phyloP scores from a whole-genome alignment of 257 asterid species.

The Osmanthus fragrans region DNA sequence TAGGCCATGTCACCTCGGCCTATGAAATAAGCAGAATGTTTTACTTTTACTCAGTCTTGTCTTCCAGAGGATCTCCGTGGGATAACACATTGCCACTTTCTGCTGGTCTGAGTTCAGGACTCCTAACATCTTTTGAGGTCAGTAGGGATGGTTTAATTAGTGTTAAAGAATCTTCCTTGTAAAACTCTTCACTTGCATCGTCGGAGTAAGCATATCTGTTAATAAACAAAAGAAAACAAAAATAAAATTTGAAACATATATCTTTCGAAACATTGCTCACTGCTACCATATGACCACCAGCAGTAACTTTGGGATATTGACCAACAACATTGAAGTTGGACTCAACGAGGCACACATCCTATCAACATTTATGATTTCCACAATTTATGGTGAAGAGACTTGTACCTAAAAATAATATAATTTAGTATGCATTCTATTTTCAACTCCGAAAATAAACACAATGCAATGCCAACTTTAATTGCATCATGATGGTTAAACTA shows the following conservation, averaged over 20 bases:
- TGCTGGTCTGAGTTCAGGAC: conserved; percentile 42
- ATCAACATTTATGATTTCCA: not conserved
- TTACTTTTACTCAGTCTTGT: conserved; percentile 69
- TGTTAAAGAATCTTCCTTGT: conserved; percentile 66
- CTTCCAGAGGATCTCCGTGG: conserved; percentile 51
- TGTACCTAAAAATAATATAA: not conserved
- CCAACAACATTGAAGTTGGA: not conserved
- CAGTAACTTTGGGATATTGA: not conserved
- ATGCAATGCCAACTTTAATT: not conserved
- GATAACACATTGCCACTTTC: conserved; percentile 39
- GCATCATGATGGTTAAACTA: not conserved
- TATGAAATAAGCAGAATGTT: not conserved
- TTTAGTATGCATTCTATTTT: not conserved
- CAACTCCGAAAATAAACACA: not conserved
- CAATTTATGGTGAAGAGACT: not conserved
- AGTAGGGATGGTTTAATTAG: conserved; percentile 79
- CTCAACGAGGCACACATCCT: not conserved
- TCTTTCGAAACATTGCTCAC: not conserved
- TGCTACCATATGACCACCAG: not conserved
- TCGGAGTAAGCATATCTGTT: conserved; percentile 91
- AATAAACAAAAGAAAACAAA: not conserved
- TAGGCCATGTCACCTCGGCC: not conserved
- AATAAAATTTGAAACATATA: not conserved
- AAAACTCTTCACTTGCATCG: conserved; percentile 80
- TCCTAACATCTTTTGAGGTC: conserved; percentile 56